These are phyloP conservation scores for Microdochium paspali DNA, from an alignment of 2,329 filamentous ascomycete species.

Conservation along the genomic window DNA sequence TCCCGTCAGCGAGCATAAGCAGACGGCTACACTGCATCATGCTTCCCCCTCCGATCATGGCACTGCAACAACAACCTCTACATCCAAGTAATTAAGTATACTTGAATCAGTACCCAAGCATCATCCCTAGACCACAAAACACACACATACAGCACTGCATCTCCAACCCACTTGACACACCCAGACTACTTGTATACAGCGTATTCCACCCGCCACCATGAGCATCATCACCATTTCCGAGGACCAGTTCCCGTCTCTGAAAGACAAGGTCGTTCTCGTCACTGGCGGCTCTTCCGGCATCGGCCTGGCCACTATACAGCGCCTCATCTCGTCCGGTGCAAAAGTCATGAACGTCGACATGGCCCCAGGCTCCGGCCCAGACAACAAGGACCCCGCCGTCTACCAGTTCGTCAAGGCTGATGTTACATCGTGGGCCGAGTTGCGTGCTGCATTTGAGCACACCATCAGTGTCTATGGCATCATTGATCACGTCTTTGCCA, in stretches of 20 bases:
- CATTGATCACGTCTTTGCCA: conserved; percentile 68
- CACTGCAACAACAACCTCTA: too few relatives aligned
- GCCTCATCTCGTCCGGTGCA: conserved; percentile 42
- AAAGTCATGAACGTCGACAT: conserved; percentile 46
- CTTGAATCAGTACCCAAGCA: too few relatives aligned
- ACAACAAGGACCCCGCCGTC: conserved; percentile 1
- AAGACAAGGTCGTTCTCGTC: conserved; percentile 40
- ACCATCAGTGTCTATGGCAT: conserved; percentile 57
- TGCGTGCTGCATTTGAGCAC: conserved; percentile 40
- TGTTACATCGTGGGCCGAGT: conserved; percentile 38
- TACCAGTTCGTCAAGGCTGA: conserved; percentile 35
- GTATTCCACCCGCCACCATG: background rate
- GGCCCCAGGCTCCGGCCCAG: background rate
- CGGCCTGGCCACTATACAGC: conserved; percentile 42
- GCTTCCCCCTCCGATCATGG: too few relatives aligned
- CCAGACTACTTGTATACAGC: background rate
- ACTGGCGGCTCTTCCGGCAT: conserved; percentile 53
- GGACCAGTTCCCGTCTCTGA: conserved; percentile 17
- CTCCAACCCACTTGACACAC: background rate
- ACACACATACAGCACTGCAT: too few relatives aligned
- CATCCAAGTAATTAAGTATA: too few relatives aligned
- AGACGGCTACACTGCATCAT: too few relatives aligned
- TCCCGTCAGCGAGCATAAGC: too few relatives aligned
- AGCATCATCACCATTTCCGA: background rate
- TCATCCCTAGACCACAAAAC: too few relatives aligned